A percentile compares a stretch with the other conserved stretches of the same genome.
Evolutionary conservation across 106 monocot species (phyloP).

Genomic region (Iris macrosiphon): DNA sequence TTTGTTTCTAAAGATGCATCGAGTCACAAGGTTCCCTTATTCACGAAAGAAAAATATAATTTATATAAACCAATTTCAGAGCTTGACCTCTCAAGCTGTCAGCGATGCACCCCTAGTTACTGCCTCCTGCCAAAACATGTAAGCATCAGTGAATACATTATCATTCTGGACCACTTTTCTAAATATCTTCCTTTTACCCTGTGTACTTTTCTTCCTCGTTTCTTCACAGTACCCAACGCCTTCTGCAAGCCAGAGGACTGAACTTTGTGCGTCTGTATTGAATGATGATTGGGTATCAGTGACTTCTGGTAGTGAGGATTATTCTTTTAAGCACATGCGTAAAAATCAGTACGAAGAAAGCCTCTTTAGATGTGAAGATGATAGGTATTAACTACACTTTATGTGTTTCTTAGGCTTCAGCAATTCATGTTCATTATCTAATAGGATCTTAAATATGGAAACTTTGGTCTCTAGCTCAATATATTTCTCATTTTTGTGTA

Average conservation of each 20-base stretch:
- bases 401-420: no score
- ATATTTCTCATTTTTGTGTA: not conserved
- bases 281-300: slow-evolving; percentile 64
- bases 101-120: slow-evolving; percentile 75
- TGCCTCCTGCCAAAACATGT: slow-evolving; percentile 76
- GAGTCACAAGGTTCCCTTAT: slow-evolving; percentile 32
- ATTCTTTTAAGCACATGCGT: slow-evolving; percentile 60
- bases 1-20: slow-evolving; percentile 38
- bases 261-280: slow-evolving; percentile 33
- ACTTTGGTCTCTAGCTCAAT: not conserved
- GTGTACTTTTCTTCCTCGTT: no score
- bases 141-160: no score
- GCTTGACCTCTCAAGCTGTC: slow-evolving; percentile 71
- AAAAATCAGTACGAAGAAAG: slow-evolving; percentile 69
- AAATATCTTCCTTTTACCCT: no score
- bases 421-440: not conserved
- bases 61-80: slow-evolving; percentile 64
- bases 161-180: no score
- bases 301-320: slow-evolving; percentile 60
- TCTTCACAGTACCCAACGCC: slow-evolving; percentile 33
- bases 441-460: not conserved
- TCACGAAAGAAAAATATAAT: slow-evolving; percentile 57
- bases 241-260: slow-evolving; percentile 49
- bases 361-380: slow-evolving; percentile 64
- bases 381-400: slow-evolving; percentile 46